A percentile compares a stretch with the other conserved stretches of the same genome.
Conservation (phyloP, 75 land plant genomes). For the Isoetes taiwanensis region DNA sequence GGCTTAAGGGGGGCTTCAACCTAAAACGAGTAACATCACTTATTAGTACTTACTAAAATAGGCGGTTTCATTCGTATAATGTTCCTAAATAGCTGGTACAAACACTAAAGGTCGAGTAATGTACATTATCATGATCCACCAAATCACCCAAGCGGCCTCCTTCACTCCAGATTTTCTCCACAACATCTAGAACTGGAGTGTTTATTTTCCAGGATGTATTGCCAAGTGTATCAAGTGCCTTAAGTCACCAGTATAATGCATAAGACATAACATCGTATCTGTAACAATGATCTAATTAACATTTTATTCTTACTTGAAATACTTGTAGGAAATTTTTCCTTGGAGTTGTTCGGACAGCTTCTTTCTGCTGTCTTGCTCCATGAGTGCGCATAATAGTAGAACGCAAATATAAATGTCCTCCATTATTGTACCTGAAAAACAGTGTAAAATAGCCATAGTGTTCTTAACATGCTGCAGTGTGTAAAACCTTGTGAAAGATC, state of each 20-base stretch:
- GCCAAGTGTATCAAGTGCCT: constrained; percentile 89
- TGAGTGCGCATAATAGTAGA: constrained; percentile 78
- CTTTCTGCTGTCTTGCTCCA: constrained; percentile 74
- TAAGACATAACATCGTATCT: neutral
- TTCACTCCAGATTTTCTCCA: constrained; percentile 73
- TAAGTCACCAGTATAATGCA: neutral
- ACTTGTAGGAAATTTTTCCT: constrained; percentile 34
- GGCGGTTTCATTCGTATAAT: constrained; percentile 4
- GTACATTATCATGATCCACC: constrained; percentile 78
- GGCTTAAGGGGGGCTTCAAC: constrained; percentile 67
- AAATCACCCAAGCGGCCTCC: constrained; percentile 75
- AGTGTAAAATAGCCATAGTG: too few relatives aligned
- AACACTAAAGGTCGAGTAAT: constrained; percentile 12
- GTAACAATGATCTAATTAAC: neutral
- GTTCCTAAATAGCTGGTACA: neutral
- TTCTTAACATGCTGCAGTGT: too few relatives aligned
- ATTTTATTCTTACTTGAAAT: constrained; percentile 36
- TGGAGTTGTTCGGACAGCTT: constrained; percentile 46
- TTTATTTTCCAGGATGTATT: constrained; percentile 78
- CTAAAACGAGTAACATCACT: constrained; percentile 16
- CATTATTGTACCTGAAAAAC: constrained; percentile 55
- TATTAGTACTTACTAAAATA: neutral
- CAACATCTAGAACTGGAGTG: constrained; percentile 47
- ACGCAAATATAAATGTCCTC: constrained; percentile 64
- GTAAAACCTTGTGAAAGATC: too few relatives aligned